These are phyloP conservation scores for Chaetomium olivaceum DNA, from an alignment of 2,329 filamentous ascomycete species.

Conservation along the genomic window DNA sequence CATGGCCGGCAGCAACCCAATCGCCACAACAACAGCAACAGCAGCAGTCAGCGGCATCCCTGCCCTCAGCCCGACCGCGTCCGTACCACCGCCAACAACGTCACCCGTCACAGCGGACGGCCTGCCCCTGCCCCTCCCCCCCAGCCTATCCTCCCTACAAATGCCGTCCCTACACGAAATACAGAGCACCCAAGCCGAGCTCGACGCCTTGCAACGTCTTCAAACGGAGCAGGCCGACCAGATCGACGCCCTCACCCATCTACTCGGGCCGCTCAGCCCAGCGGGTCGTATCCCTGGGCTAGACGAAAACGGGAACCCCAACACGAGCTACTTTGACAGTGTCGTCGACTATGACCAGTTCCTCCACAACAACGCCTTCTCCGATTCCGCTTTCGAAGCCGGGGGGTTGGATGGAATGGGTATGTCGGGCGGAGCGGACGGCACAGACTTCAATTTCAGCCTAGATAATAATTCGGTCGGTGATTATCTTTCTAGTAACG, in stretches of 20 bases:
- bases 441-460: constrained; percentile 53
- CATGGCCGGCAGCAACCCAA: constrained; percentile 52
- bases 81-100: constrained; percentile 27
- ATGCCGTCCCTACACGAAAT: constrained; percentile 61
- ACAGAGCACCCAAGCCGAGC: constrained; percentile 68
- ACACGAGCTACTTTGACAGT: constrained; percentile 39
- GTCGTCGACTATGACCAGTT: constrained; percentile 56
- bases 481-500: constrained; percentile 8
- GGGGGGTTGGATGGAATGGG: constrained; percentile 9
- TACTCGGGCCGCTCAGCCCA: constrained; percentile 78
- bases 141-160: constrained; percentile 49
- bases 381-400: constrained; percentile 18
- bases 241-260: constrained; percentile 71
- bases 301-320: constrained; percentile 42
- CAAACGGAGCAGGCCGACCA: constrained; percentile 77
- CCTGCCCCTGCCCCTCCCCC: constrained; percentile 41
- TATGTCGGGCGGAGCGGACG: constrained; percentile 13
- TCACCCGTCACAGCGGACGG: constrained; percentile 24
- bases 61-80: constrained; percentile 20
- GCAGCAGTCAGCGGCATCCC: constrained; percentile 31
- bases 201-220: constrained; percentile 76
- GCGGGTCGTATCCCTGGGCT: constrained; percentile 76
- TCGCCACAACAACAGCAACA: constrained; percentile 32
- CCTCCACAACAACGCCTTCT: constrained; percentile 46
- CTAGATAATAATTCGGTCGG: constrained; percentile 41